phyloP scores from a whole-genome alignment of 2,329 filamentous ascomycete species.

The Beauveria australis region DNA sequence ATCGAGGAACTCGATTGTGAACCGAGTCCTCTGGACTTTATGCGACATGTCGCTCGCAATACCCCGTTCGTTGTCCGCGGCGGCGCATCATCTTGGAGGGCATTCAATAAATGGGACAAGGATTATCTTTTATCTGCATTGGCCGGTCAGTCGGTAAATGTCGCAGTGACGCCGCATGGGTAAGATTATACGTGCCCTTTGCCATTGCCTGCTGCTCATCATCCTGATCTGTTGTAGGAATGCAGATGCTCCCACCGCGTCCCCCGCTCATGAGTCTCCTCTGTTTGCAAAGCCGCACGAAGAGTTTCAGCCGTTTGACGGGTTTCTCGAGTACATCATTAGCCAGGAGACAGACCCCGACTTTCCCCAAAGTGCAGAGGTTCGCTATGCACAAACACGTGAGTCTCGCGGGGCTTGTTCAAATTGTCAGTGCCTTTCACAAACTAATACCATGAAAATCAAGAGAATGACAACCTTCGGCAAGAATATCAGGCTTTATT shows the following conservation, averaged over 20 bases:
- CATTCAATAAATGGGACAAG: constrained; percentile 54
- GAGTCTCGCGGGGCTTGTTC: constrained; percentile 20
- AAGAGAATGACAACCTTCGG: constrained; percentile 74
- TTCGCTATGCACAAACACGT: constrained; percentile 71
- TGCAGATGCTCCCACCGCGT: constrained; percentile 28
- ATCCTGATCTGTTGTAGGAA: constrained; percentile 21
- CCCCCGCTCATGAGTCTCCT: constrained; percentile 18
- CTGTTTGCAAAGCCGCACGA: constrained; percentile 69
- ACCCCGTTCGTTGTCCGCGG: constrained; percentile 64
- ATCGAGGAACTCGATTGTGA: constrained; percentile 55
- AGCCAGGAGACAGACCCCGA: constrained; percentile 41
- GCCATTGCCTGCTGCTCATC: no score
- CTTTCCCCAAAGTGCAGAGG: constrained; percentile 30
- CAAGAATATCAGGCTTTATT: constrained; percentile 61
- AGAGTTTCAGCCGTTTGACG: constrained; percentile 50
- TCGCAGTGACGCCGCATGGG: constrained; percentile 69
- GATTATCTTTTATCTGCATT: constrained; percentile 50
- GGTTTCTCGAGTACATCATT: constrained; percentile 55
- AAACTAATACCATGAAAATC: neutral
- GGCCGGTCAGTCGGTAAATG: constrained; percentile 53
- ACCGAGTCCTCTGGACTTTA: constrained; percentile 70
- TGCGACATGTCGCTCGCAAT: constrained; percentile 67
- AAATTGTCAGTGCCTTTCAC: neutral
- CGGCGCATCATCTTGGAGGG: constrained; percentile 55
- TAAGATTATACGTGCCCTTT: constrained; percentile 24